Base-by-base conservation (phyloP, 2,329 filamentous ascomycete genomes). In the Nemania sp. region DNA sequence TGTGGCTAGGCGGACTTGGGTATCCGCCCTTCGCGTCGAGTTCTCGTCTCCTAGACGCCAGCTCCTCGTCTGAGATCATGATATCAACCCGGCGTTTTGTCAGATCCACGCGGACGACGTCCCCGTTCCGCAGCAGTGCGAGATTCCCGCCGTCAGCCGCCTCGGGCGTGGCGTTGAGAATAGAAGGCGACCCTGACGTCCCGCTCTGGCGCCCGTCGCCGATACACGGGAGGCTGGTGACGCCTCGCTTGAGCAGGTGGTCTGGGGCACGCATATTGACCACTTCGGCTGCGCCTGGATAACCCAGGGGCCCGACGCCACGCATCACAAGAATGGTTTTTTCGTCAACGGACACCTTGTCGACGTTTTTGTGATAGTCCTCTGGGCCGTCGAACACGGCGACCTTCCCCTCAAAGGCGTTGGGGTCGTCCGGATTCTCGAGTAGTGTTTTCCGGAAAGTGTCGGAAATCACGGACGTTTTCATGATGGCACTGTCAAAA, bases 141-240 rank as follows among this genome's bases (percentile, higher is more conserved):
- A 82, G 68, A 48, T 81, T 81, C 1, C 80, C 79, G 6, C 78
- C 79, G 8, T 76, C 77, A 1, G 79, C 78, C 11, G 80, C 79
- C 64, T 82, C 80, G 6, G 80, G 79, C 39, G 74, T 79, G 1
- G 78, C 79, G 55, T 82, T 81, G n/a, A 82, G 66, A 45, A 82
- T 81, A 0, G 77, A 80, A 1, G 79, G 80, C 3, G 76, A 79
- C 0, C 76, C 78, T 3, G 79, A 81, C 2, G 80, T 82, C 26
- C 80, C 79, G 6, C 77, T 80, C 61, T 82, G 80, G 41, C 80
- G 69, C 1, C 79, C 80, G 60, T 82, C 79, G 6, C 80, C 80
- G 53, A 82, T 77, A 52, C 77, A 80, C 6, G 75, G 74, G 42
- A 82, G 65, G 40, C 77, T 70, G 57, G 71, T 63, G 54, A 80